Conservation (phyloP, 2,329 filamentous ascomycete species). For the Colletotrichum liriopes region DNA sequence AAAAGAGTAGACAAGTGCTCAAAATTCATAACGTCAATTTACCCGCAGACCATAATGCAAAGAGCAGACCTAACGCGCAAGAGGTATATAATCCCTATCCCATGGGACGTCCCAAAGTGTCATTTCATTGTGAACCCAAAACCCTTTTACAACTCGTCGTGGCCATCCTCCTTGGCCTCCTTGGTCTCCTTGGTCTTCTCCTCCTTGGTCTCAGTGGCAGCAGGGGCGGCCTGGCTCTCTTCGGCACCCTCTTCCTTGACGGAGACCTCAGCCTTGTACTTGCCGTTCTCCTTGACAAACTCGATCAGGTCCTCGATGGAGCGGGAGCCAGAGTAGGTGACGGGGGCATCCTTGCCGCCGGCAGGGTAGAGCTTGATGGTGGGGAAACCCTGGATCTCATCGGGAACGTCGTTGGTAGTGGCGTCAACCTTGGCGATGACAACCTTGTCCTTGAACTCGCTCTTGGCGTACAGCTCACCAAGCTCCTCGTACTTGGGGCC, state of each 20-base stretch:
- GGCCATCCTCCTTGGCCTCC: constrained; percentile 63
- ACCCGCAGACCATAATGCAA: constrained; percentile 41
- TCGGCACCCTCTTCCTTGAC: constrained; percentile 69
- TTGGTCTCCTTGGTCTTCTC: constrained; percentile 63
- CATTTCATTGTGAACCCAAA: constrained; percentile 41
- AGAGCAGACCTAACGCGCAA: constrained; percentile 41
- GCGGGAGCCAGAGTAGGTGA: constrained; percentile 90
- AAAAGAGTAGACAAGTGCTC: neutral
- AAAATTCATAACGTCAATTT: constrained; percentile 37
- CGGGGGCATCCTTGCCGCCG: constrained; percentile 85
- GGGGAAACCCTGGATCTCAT: constrained; percentile 97
- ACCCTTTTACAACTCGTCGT: constrained; percentile 82
- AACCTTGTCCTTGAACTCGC: constrained; percentile 86
- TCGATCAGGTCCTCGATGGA: constrained; percentile 91
- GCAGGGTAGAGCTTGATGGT: constrained; percentile 99
- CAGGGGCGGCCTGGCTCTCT: constrained; percentile 66
- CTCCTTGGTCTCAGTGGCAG: constrained; percentile 65
- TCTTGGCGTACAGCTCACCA: constrained; percentile 81
- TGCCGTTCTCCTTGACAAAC: constrained; percentile 97
- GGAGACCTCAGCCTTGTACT: constrained; percentile 82
- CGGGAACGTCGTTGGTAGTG: constrained; percentile 94
- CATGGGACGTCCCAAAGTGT: constrained; percentile 39
- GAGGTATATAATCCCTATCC: constrained; percentile 46
- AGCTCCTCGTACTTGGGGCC: constrained; percentile 96
- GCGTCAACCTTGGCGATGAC: constrained; percentile 98